Evolutionary conservation across 495 filamentous ascomycete genomes (phyloP), one percentile per base, ranked within the genome.

Genomic region (Penicillium samsonianum): DNA sequence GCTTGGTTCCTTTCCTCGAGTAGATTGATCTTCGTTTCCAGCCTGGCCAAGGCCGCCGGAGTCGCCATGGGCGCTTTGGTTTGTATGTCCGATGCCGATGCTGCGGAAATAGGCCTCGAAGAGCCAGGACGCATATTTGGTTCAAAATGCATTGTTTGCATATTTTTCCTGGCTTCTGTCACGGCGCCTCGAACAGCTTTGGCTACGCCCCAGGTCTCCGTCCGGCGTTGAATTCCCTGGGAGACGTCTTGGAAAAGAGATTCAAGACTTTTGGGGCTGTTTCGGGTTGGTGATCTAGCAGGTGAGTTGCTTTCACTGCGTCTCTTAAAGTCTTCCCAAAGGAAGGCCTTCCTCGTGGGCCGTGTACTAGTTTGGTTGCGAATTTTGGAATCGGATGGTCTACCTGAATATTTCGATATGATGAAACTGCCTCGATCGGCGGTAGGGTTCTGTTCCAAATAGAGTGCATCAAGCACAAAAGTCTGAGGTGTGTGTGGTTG

Each of bases 131-230:
- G 72, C 19, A 63, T 38, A 11, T 56, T 69, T 30, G 71, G 76
- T 56, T 77, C 78, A 10, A 79, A 70, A 53, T 83, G 77, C 50
- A 87, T 77, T n/a, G 80, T 80, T 63, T 89, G 83, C 59, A 91
- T 85, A 58, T 87, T 88, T 63, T 81, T 87, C 59, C 80, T 82
- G 3, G 93, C 89, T 74, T 97, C 92, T 14, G 82, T 90, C 53
- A 96, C 84, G 5, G 94, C 93, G 57, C 93, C 92, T 19, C 92
- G 86, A 11, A 98, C 88, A 11, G 90, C 91, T 71, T 92, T 90
- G 59, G 91, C 91, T 30, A 98, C 87, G 4, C 93, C 91, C 71
- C 93, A 90, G 54, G 86, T 84, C 66, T 96, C 92, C 40, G 92
- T 86, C 9, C 87, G 84, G 46, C 89, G 85, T 52, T 96, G 84